A percentile compares a stretch with the other conserved stretches of the same genome.
Evolutionary conservation across 441 rosid species (phyloP).

Genomic region (Populus hybrid): DNA sequence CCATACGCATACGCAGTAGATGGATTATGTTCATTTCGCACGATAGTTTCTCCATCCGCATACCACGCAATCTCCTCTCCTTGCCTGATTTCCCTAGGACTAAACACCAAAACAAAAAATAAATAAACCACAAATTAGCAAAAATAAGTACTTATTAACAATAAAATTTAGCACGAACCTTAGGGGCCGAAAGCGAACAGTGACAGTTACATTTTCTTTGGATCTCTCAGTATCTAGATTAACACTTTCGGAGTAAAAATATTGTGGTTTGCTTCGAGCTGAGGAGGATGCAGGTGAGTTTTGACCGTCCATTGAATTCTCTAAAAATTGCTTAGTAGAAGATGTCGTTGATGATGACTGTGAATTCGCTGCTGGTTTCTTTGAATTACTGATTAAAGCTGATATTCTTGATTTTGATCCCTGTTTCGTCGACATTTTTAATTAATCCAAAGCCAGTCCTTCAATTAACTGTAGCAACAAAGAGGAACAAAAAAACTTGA

Average conservation of each 20-base stretch:
- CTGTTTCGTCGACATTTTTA: conserved; percentile 69
- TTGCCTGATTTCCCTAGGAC: conserved; percentile 98
- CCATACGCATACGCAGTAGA: conserved; percentile 94
- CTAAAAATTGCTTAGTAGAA: conserved; percentile 73
- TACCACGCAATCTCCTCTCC: conserved; percentile 99
- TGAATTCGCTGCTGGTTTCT: conserved; percentile 57
- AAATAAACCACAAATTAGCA: conserved; percentile 19
- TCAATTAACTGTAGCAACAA: not conserved
- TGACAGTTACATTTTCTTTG: too few species aligned
- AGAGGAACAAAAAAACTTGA: not conserved
- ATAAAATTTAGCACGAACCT: conserved; percentile 41
- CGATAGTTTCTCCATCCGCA: conserved; percentile 95
- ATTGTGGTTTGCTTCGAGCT: conserved; percentile 79
- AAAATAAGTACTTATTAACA: not conserved
- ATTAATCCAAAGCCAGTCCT: not conserved
- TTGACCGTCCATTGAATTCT: conserved; percentile 79
- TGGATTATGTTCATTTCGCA: conserved; percentile 82
- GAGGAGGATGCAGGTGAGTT: conserved; percentile 98
- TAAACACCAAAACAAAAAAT: conserved; percentile 25
- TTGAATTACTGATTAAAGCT: conserved; percentile 35
- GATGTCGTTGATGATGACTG: conserved; percentile 87
- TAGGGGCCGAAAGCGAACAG: conserved; percentile 92
- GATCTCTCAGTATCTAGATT: conserved; percentile 32
- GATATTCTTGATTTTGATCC: conserved; percentile 58
- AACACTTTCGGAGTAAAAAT: conserved; percentile 52